These are phyloP conservation scores for Sporisorium graminicola DNA, from an alignment of 1,284 basidiomycete genomes.

Conservation along the genomic window DNA sequence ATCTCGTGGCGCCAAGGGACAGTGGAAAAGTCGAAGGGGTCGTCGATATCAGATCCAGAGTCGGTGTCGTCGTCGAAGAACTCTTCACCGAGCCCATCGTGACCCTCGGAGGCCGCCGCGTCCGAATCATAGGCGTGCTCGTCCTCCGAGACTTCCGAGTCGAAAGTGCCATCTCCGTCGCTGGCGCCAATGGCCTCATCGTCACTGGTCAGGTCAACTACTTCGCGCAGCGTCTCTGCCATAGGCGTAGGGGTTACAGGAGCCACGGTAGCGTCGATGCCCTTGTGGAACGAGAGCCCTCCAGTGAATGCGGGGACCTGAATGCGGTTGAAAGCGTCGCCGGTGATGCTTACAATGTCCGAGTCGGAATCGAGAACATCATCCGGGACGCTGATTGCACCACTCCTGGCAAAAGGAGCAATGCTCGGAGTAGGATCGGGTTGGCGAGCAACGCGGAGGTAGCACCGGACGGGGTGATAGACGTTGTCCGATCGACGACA, in stretches of 20 bases:
- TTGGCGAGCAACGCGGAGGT: constrained; percentile 4
- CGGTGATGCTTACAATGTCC: constrained; percentile 27
- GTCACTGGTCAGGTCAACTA: constrained; percentile 24
- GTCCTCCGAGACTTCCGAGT: neutral
- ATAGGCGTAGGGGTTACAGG: neutral
- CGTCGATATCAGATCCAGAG: constrained; percentile 5
- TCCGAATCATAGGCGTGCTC: neutral
- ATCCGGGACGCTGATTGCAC: constrained; percentile 11
- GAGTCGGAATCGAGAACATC: constrained; percentile 30
- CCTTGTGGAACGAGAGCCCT: neutral
- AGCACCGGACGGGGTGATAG: constrained; percentile 31
- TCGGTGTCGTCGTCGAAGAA: constrained; percentile 1
- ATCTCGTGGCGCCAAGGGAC: constrained; percentile 15
- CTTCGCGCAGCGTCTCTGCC: neutral
- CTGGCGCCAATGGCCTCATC: constrained; percentile 17
- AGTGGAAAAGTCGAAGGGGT: neutral
- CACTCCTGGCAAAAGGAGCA: neutral
- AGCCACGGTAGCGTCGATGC: neutral
- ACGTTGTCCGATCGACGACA: constrained; percentile 3
- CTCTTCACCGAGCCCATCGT: neutral
- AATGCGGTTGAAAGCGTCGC: constrained; percentile 4
- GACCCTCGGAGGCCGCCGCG: neutral
- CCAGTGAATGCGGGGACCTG: no score
- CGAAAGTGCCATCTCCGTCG: neutral
- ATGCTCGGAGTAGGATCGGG: neutral